Evolutionary conservation across 2,329 filamentous ascomycete species (phyloP), one percentile per base, ranked within the genome.

Genomic region (Neophaeococcomyces aloes): DNA sequence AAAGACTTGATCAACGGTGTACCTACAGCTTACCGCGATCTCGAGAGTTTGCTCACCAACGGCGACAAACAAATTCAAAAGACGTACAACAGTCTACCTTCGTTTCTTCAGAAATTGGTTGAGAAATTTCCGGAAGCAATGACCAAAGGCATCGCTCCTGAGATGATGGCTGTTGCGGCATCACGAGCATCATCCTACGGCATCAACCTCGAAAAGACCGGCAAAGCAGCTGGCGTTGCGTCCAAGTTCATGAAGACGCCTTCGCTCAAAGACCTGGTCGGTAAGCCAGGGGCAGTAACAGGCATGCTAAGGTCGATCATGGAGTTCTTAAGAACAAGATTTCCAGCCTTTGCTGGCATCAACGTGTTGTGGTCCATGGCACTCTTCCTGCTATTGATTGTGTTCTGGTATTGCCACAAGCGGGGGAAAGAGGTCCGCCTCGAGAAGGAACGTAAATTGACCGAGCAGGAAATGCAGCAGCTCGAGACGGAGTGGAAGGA

Each of bases 371-470:
- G 93, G 79, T 91, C 85, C 50, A 69, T 96, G 52, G 87, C 86
- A 0, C 68, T 96, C 1, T 94, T 93, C 57, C 85, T 96, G 43
- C 73, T 96, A 13, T 75, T 98, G 45, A 91, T 94, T 59, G 86
- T 94, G 34, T 80, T 96, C 56, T 98, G 89, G 88, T 98, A 96
- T 66, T 96, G 88, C 66, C 83, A 96, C 65, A 96, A 96, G 69
- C 83, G 91, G 42, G 91, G 91, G 30, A 79, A 79, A 34, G 89
- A 98, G 66, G 80, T 79, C 5, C 77, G 91, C 39, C 75, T 96
- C 10, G 81, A 83, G 58, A 76, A 69, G 39, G 74, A 76, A 50
- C 64, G 68, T 11, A 59, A 70, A 13, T 62, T 69, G 18, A 67
- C 65, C 0, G 66, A 69, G 49, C 60, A 64, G 30, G 67, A 70